A percentile compares a stretch with the other conserved stretches of the same genome.
Conservation (phyloP, 2,329 filamentous ascomycete species). For the Ophiosphaerella korrae region DNA sequence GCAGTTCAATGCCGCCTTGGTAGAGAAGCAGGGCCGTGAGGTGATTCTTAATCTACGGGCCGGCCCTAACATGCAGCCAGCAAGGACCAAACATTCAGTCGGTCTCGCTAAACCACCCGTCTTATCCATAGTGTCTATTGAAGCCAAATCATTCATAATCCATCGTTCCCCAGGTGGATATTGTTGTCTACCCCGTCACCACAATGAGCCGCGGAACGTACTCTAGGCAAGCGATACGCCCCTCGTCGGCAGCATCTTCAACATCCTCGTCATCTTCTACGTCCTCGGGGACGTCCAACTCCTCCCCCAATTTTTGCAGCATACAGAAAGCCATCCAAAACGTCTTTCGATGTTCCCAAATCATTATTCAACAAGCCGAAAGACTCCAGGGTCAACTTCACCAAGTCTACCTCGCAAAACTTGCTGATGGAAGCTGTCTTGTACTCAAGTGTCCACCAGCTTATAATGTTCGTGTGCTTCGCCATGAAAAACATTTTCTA, state of each 20-base stretch:
- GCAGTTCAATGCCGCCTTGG: not conserved
- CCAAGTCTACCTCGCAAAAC: constrained; percentile 50
- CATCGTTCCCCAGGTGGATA: constrained; percentile 43
- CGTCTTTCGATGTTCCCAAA: constrained; percentile 38
- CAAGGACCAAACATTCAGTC: constrained; percentile 12
- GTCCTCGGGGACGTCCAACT: constrained; percentile 21
- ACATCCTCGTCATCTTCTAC: constrained; percentile 33
- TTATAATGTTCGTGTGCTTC: constrained; percentile 46
- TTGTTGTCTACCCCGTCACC: constrained; percentile 37
- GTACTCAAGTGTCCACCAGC: constrained; percentile 50
- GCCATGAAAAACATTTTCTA: constrained; percentile 50
- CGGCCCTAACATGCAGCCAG: constrained; percentile 24
- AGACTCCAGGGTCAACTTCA: constrained; percentile 44
- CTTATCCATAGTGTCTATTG: constrained; percentile 9
- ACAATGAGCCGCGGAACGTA: constrained; percentile 44
- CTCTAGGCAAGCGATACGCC: constrained; percentile 25
- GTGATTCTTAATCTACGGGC: constrained; percentile 21
- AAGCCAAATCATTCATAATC: constrained; percentile 37
- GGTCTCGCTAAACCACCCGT: constrained; percentile 23
- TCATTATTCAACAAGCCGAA: constrained; percentile 43
- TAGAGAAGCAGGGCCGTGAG: constrained; percentile 3
- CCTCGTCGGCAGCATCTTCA: constrained; percentile 31
- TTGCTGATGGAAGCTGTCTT: constrained; percentile 46
- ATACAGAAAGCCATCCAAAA: constrained; percentile 42
- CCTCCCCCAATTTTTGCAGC: constrained; percentile 38